Evolutionary conservation across 2,329 filamentous ascomycete species (phyloP), one percentile per base, ranked within the genome.

Genomic region (Fusarium verrucosum): DNA sequence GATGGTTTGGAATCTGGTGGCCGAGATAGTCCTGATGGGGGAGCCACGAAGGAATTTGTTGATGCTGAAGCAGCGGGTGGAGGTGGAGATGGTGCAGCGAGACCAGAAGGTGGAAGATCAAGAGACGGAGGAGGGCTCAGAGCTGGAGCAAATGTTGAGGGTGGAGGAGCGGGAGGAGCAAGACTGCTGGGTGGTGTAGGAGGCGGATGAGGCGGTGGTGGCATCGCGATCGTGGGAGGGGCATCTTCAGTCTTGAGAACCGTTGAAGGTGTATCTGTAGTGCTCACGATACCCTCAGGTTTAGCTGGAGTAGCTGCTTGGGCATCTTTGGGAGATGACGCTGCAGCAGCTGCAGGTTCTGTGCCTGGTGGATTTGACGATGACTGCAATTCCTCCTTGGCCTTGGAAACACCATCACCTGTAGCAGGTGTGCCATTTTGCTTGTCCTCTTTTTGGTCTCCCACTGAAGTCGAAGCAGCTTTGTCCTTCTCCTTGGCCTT

Each of bases 1-100:
- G 68, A 74, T 17, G 75, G 68, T 40, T 74, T 72, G 5, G 70
- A 41, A 23, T 74, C 71, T 19, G 59, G 38, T 4, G 72, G 62
- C 14, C 68, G 70, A 23, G 72, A 57, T 10, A 72, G 53, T 7
- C 65, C 70, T 26, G 66, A 19, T 5, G 71, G 66, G 14, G 71
- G 62, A 30, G 69, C 58, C 43, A 71, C 55, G 26, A 56, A 36
- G 4, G 35, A 57, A 35, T 23, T 46, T 52, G 43, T 55, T 50
- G 60, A 41, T n/a, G 59, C 37, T 16, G 64, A 37, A 10, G 41
- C 38, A 26, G 23, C 22, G 44, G 38, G 26, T 3, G 63, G 44
- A 26, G 70, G 59, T 11, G 59, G 59, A 17, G 53, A 42, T 17
- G 70, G 65, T 43, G 65, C 64, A n/a, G 64, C 63, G 8, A 73